These are phyloP conservation scores for Lophiotrema nucula DNA, from an alignment of 495 filamentous ascomycete species.

Conservation along the genomic window DNA sequence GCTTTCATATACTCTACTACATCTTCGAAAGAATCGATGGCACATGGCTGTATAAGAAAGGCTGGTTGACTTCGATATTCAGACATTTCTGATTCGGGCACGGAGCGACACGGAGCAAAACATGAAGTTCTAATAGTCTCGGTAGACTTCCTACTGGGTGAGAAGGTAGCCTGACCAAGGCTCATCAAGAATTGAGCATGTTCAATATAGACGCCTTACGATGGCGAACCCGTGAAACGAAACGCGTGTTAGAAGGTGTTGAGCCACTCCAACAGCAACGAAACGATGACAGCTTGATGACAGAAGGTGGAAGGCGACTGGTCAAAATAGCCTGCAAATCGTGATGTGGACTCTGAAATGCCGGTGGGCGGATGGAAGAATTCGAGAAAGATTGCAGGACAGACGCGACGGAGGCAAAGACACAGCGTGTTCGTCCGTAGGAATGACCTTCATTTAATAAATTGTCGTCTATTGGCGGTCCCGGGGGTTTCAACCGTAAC, in stretches of 20 bases:
- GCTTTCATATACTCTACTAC: too few species aligned
- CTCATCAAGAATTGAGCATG: constrained; percentile 7
- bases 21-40: too few species aligned
- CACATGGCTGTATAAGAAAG: constrained; percentile 21
- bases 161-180: neutral
- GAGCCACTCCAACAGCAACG: too few species aligned
- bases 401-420: neutral
- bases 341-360: constrained; percentile 9
- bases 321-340: constrained; percentile 5
- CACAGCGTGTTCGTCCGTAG: too few species aligned
- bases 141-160: constrained; percentile 8
- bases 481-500: constrained; percentile 11
- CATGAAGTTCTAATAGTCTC: neutral
- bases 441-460: constrained; percentile 31
- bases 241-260: too few species aligned
- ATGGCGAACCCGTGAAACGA: too few species aligned
- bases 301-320: too few species aligned
- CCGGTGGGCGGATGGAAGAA: constrained; percentile 27
- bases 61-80: neutral
- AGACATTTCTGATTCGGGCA: constrained; percentile 7
- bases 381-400: constrained; percentile 20
- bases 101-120: constrained; percentile 22
- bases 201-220: too few species aligned
- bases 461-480: constrained; percentile 27
- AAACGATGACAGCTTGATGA: too few species aligned